Conservation (phyloP, 1,284 basidiomycete species). For the Ustilago curta region DNA sequence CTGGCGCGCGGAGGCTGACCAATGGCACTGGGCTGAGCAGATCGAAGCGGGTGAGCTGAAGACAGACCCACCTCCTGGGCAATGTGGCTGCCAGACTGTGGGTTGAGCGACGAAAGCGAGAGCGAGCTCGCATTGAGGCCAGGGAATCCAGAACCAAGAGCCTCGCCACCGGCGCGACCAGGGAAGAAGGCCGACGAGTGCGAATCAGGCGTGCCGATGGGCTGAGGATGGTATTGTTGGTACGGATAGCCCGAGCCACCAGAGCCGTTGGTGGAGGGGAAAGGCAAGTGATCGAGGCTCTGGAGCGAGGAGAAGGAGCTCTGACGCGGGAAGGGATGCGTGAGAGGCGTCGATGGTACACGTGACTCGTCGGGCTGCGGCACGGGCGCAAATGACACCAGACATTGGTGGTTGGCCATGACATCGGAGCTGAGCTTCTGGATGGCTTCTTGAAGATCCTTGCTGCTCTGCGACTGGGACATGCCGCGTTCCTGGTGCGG, state of each 20-base stretch:
- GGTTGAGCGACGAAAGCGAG: constrained; percentile 54
- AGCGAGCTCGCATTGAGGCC: constrained; percentile 47
- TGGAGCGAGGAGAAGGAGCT: constrained; percentile 47
- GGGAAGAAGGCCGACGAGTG: constrained; percentile 47
- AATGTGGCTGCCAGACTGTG: constrained; percentile 37
- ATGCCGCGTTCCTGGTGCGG: constrained; percentile 34
- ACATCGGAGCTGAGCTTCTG: constrained; percentile 57
- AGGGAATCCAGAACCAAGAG: constrained; percentile 43
- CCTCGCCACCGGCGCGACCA: constrained; percentile 30
- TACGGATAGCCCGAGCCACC: constrained; percentile 45
- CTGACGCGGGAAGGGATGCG: constrained; percentile 44
- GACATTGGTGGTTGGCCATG: constrained; percentile 63
- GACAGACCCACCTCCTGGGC: constrained; percentile 47
- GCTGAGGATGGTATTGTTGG: constrained; percentile 53
- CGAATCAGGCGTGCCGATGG: constrained; percentile 48
- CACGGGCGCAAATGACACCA: constrained; percentile 57
- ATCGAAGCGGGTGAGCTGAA: constrained; percentile 27
- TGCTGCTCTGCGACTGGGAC: constrained; percentile 47
- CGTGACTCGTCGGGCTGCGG: constrained; percentile 43
- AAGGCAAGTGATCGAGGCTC: constrained; percentile 48
- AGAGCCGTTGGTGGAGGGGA: constrained; percentile 38
- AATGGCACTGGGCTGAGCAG: constrained; percentile 16
- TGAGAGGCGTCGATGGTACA: constrained; percentile 35
- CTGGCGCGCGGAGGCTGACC: constrained; percentile 29
- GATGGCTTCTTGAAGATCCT: constrained; percentile 57